phyloP scores from a whole-genome alignment of 176 grass and related monocot genomes.

The Alloteropsis semialata region DNA sequence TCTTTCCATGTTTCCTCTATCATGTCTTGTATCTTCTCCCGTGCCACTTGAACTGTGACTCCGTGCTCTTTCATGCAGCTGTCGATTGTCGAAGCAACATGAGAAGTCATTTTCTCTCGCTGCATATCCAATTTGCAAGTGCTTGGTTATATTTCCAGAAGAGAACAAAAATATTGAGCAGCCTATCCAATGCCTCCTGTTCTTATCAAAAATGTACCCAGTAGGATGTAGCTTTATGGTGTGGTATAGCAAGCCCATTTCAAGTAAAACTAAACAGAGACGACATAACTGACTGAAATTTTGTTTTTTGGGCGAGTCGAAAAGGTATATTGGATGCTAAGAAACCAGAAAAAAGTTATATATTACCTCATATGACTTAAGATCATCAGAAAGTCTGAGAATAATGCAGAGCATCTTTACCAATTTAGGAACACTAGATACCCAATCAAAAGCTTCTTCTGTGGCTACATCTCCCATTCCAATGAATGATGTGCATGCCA shows the following conservation, averaged over 20 bases:
- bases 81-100: constrained; percentile 5
- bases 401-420: neutral
- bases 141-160: too few relatives aligned
- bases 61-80: constrained; percentile 1
- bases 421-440: neutral
- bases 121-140: neutral
- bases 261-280: too few relatives aligned
- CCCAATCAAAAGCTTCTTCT: neutral
- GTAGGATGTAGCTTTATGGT: too few relatives aligned
- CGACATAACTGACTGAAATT: too few relatives aligned
- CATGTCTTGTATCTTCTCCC: neutral
- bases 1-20: neutral
- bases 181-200: too few relatives aligned
- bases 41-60: neutral
- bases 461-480: neutral
- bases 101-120: neutral
- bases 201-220: too few relatives aligned
- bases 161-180: neutral
- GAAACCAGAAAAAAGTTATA: too few relatives aligned
- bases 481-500: neutral
- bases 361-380: neutral
- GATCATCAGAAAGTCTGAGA: neutral
- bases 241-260: too few relatives aligned
- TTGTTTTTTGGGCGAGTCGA: too few relatives aligned
- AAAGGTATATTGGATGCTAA: too few relatives aligned